Percentiles rank a stretch among this genome's conserved stretches.
These are phyloP conservation scores for Oemleria cerasiformis DNA, from an alignment of 306 rosid species.

Conservation along the genomic window DNA sequence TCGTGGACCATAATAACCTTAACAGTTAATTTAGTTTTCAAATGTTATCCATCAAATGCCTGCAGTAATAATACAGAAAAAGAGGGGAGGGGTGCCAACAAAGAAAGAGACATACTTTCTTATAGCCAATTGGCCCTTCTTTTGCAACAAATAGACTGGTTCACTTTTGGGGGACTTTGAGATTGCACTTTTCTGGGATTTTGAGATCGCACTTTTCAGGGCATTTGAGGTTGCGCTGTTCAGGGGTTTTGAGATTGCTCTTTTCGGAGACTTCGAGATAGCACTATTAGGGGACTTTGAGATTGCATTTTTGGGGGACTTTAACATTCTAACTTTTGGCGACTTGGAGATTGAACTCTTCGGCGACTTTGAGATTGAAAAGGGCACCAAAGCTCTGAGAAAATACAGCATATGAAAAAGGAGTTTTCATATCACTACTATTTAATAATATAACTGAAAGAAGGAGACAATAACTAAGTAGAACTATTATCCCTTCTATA, in stretches of 20 bases:
- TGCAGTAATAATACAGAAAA: neutral
- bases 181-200: neutral
- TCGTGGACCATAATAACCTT: neutral
- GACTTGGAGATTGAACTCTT: slow-evolving; percentile 8
- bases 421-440: slow-evolving; percentile 4
- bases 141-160: slow-evolving; percentile 38
- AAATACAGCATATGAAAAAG: slow-evolving; percentile 8
- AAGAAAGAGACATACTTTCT: slow-evolving; percentile 57
- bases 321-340: neutral
- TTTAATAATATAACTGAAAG: slow-evolving; percentile 11
- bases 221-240: slow-evolving; percentile 29
- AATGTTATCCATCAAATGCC: neutral
- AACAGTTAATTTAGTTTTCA: neutral
- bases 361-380: slow-evolving; percentile 19
- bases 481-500: slow-evolving; percentile 14
- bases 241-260: neutral
- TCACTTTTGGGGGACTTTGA: slow-evolving; percentile 23
- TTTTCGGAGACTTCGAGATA: neutral
- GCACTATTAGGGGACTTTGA: neutral
- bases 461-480: slow-evolving; percentile 12
- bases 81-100: neutral
- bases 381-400: slow-evolving; percentile 56
- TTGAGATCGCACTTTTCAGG: slow-evolving; percentile 14
- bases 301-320: slow-evolving; percentile 29
- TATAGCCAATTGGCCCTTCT: slow-evolving; percentile 58